Conservation (phyloP, 2,329 filamentous ascomycete genomes). For the Aureobasidium sp. region DNA sequence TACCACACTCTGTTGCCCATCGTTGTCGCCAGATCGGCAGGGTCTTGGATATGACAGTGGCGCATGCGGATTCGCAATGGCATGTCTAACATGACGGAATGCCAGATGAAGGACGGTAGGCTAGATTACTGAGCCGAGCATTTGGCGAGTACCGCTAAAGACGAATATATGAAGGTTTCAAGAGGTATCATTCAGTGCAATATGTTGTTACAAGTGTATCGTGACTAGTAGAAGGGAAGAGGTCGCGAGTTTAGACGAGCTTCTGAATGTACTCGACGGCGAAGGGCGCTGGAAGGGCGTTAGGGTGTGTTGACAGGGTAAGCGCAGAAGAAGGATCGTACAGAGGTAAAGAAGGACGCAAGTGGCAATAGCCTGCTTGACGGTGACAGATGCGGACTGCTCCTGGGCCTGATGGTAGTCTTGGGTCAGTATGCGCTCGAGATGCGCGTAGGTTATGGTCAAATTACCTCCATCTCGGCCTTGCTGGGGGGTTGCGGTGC, state of each 20-base stretch:
- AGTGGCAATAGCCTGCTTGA: constrained; percentile 60
- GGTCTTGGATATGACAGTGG: too few relatives aligned
- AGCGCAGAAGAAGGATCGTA: constrained; percentile 40
- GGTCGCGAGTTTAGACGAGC: constrained; percentile 30
- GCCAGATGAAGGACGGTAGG: not conserved
- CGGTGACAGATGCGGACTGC: constrained; percentile 57
- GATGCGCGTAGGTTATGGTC: not conserved
- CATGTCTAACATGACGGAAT: too few relatives aligned
- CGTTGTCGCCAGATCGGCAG: not conserved
- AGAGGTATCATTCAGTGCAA: not conserved
- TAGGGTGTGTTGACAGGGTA: not conserved
- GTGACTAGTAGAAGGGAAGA: not conserved
- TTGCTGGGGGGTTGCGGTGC: constrained; percentile 63
- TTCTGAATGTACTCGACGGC: constrained; percentile 48
- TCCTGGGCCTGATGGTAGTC: constrained; percentile 45
- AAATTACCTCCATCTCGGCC: constrained; percentile 56
- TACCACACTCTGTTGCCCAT: not conserved
- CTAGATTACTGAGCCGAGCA: too few relatives aligned
- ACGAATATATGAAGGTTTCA: not conserved
- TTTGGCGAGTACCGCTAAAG: not conserved
- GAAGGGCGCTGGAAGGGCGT: constrained; percentile 42
- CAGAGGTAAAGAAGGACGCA: constrained; percentile 69
- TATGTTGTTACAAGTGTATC: constrained; percentile 11
- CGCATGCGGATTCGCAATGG: too few relatives aligned
- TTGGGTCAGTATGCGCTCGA: constrained; percentile 2